Evolutionary conservation across 2,329 filamentous ascomycete species (phyloP).

Genomic region (Onygenales sp.): DNA sequence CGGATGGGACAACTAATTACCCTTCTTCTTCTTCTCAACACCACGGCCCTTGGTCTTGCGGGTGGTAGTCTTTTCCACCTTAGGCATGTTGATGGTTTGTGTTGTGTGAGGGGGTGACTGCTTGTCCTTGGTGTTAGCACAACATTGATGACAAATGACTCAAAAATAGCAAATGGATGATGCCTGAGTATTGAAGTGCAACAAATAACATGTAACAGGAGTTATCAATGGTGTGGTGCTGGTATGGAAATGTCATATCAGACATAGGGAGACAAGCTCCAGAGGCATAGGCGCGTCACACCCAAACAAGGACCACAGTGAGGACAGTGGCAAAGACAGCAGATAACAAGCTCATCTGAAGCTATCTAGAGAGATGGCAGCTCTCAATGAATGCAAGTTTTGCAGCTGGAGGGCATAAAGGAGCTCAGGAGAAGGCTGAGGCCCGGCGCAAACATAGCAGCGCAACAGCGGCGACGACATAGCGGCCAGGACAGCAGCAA

Average conservation of each 20-base stretch:
- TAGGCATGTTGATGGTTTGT: conserved; percentile 49
- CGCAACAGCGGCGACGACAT: neutral
- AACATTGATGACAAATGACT: neutral
- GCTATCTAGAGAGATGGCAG: neutral
- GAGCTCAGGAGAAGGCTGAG: neutral
- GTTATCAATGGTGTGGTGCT: neutral
- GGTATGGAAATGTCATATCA: neutral
- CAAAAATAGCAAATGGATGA: neutral
- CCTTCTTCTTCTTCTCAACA: conserved; percentile 63
- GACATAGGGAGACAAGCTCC: neutral
- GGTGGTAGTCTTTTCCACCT: conserved; percentile 51
- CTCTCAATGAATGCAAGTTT: neutral
- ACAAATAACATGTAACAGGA: neutral
- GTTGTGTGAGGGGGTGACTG: neutral
- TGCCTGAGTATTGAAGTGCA: neutral
- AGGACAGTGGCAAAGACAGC: neutral
- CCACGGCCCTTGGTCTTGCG: conserved; percentile 52
- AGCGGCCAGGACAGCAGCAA: neutral
- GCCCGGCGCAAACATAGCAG: neutral
- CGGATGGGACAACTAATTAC: conserved; percentile 31
- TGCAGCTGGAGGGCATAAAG: neutral
- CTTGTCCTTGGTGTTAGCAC: neutral
- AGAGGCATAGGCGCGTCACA: neutral
- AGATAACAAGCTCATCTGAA: neutral
- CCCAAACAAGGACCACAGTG: neutral